A percentile compares a stretch with the other conserved stretches of the same genome.
Evolutionary conservation across 805 yeast genomes (phyloP).

Genomic region (Candida insectorum): DNA sequence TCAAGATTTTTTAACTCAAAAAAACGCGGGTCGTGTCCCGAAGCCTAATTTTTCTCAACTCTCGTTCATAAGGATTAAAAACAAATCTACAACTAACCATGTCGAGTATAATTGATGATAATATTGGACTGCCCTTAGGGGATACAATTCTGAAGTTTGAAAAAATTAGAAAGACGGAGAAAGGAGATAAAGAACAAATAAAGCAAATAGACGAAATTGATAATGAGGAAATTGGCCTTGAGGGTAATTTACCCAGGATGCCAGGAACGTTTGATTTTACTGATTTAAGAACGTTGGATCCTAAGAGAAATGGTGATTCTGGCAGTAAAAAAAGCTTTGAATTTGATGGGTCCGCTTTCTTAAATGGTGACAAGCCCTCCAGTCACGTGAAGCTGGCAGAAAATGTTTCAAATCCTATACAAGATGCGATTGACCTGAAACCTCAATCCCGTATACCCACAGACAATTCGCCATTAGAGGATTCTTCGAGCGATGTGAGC

Average conservation of each 20-base stretch:
- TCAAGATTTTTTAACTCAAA: too few relatives aligned
- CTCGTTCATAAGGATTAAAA: too few relatives aligned
- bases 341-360: too few relatives aligned
- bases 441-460: background rate
- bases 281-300: slow-evolving; percentile 15
- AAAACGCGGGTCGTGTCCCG: too few relatives aligned
- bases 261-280: slow-evolving; percentile 22
- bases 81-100: slow-evolving; percentile 13
- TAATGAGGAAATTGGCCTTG: background rate
- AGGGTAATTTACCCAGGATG: slow-evolving; percentile 18
- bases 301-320: too few relatives aligned
- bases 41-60: too few relatives aligned
- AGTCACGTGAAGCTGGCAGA: too few relatives aligned
- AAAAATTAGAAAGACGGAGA: slow-evolving; percentile 1
- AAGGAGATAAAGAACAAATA: background rate
- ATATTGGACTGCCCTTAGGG: too few relatives aligned
- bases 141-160: slow-evolving; percentile 4
- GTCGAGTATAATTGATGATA: too few relatives aligned
- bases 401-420: slow-evolving; percentile 1
- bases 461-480: background rate
- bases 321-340: too few relatives aligned
- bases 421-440: too few relatives aligned
- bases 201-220: background rate
- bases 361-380: too few relatives aligned
- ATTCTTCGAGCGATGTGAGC: background rate